These are phyloP conservation scores for Xylaria sp. DNA, from an alignment of 2,329 filamentous ascomycete genomes.

Conservation along the genomic window DNA sequence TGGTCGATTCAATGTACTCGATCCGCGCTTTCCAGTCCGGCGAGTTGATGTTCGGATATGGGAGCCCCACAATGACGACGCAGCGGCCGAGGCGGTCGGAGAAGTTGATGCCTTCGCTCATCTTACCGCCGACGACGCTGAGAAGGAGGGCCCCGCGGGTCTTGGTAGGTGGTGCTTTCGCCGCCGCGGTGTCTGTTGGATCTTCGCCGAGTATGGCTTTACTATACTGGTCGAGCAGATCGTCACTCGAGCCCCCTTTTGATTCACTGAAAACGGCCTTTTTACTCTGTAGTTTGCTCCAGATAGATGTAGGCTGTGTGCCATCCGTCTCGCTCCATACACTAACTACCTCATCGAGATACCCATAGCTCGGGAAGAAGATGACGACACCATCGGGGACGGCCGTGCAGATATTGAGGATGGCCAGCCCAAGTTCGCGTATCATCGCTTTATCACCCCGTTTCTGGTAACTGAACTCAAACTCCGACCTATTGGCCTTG, in stretches of 20 bases:
- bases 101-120: conserved; percentile 99
- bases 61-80: conserved; percentile 88
- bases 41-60: conserved; percentile 88
- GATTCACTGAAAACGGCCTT: conserved; percentile 69
- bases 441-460: conserved; percentile 74
- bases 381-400: conserved; percentile 90
- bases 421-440: conserved; percentile 72
- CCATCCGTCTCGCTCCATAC: conserved; percentile 60
- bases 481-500: conserved; percentile 45
- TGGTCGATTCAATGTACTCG: conserved; percentile 77
- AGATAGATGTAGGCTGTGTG: conserved; percentile 51
- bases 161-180: not conserved
- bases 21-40: conserved; percentile 94
- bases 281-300: conserved; percentile 61
- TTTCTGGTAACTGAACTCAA: conserved; percentile 88
- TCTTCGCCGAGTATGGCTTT: conserved; percentile 64
- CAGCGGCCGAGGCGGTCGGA: conserved; percentile 87
- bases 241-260: conserved; percentile 65
- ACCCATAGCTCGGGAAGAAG: conserved; percentile 95
- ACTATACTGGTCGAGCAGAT: conserved; percentile 75
- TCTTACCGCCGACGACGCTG: conserved; percentile 90
- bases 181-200: conserved; percentile 9
- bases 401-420: conserved; percentile 72
- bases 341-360: conserved; percentile 75
- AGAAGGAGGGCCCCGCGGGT: conserved; percentile 76